phyloP scores from a whole-genome alignment of 2,329 filamentous ascomycete species.

The Cytospora chrysosperma region DNA sequence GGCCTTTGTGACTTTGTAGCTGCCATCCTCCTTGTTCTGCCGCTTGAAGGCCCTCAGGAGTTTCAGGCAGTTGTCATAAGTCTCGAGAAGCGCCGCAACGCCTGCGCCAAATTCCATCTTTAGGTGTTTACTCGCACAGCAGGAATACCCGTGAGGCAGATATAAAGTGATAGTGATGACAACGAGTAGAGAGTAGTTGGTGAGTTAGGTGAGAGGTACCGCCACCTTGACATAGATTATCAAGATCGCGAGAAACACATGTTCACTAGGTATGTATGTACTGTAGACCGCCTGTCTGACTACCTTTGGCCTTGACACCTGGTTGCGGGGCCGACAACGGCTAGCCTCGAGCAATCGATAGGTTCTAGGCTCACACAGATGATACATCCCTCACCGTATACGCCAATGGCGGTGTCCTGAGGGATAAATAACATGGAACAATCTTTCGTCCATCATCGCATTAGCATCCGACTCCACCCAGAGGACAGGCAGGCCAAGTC shows the following conservation, averaged over 20 bases:
- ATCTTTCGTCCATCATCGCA: neutral
- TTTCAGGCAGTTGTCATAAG: conserved; percentile 47
- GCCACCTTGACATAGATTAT: neutral
- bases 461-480: too few relatives aligned
- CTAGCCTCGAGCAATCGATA: conserved; percentile 19
- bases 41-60: conserved; percentile 40
- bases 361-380: conserved; percentile 10
- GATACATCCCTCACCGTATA: neutral
- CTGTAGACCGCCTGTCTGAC: neutral
- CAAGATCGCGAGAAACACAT: neutral
- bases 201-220: neutral
- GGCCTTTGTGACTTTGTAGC: conserved; percentile 23
- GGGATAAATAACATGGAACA: neutral
- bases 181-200: neutral
- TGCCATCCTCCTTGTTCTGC: conserved; percentile 18
- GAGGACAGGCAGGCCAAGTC: too few relatives aligned
- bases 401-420: neutral
- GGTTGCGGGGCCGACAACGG: conserved; percentile 22
- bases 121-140: neutral
- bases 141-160: neutral
- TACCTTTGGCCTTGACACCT: conserved; percentile 11
- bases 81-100: conserved; percentile 45
- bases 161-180: neutral
- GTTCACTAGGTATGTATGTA: neutral
- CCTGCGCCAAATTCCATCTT: conserved; percentile 43